phyloP scores from a whole-genome alignment of 1,139 yeast species.

The Diutina pseudorugosa region DNA sequence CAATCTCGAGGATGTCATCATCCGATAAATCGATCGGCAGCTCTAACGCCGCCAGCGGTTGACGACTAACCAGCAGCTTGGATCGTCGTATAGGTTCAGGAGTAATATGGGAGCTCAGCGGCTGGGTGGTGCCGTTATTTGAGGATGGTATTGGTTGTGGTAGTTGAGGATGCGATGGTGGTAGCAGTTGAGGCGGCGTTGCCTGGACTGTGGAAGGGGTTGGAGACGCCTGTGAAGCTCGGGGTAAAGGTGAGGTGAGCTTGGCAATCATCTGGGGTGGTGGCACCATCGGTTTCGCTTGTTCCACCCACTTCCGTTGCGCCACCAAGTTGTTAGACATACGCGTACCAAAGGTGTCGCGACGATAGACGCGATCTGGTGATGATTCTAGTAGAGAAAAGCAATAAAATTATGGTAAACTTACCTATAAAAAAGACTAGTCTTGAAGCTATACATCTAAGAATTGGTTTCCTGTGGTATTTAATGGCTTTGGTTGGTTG shows the following conservation, averaged over 20 bases:
- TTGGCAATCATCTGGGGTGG: neutral
- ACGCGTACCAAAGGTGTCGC: neutral
- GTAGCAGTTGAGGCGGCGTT: neutral
- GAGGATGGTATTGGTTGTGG: neutral
- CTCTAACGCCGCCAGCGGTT: neutral
- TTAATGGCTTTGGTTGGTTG: no score
- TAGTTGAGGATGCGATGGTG: no score
- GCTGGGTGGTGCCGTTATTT: neutral
- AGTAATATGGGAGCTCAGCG: neutral
- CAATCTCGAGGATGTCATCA: neutral
- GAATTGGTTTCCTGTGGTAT: no score
- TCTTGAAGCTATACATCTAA: no score
- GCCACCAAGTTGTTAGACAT: slow-evolving; percentile 2
- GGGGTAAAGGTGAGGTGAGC: neutral
- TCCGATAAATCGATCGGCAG: neutral
- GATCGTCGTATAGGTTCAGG: neutral
- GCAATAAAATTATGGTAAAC: no score
- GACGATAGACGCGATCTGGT: neutral
- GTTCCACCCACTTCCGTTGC: slow-evolving; percentile 2
- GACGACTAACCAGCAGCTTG: neutral
- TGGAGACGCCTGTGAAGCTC: neutral
- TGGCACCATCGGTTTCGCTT: neutral
- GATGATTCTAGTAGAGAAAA: no score
- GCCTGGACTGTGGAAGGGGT: neutral
- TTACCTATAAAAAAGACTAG: no score